A percentile compares a stretch with the other conserved stretches of the same genome.
Evolutionary conservation across 192 early-diverging fungal species (phyloP).

Genomic region (Umbelopsis ramanniana): DNA sequence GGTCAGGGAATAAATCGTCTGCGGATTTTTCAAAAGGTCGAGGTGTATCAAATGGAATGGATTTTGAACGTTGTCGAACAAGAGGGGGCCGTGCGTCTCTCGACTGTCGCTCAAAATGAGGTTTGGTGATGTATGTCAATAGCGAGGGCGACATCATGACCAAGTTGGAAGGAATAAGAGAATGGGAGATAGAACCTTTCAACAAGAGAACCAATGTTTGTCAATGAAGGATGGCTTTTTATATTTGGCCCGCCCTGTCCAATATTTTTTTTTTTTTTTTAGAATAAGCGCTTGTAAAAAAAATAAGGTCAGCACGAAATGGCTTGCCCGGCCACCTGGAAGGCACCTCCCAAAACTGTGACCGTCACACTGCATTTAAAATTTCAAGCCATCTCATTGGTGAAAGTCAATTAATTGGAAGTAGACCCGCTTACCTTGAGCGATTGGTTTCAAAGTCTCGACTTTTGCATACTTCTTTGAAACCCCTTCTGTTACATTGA

Average conservation of each 20-base stretch:
- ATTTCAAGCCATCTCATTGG: constrained; percentile 5
- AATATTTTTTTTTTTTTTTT: too few relatives aligned
- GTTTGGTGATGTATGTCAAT: constrained; percentile 17
- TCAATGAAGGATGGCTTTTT: background rate
- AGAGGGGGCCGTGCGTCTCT: background rate
- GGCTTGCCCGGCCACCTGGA: background rate
- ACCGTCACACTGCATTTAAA: constrained; percentile 10
- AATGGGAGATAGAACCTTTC: background rate
- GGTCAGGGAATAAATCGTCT: background rate
- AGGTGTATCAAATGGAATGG: constrained; percentile 4
- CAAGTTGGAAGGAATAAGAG: background rate
- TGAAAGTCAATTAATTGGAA: background rate
- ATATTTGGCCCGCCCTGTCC: background rate
- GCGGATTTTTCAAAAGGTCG: constrained; percentile 13
- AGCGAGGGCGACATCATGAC: constrained; percentile 12
- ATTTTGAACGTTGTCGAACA: constrained; percentile 17
- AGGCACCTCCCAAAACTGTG: constrained; percentile 12
- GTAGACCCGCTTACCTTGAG: too few relatives aligned
- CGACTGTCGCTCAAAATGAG: constrained; percentile 1
- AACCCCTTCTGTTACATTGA: too few relatives aligned
- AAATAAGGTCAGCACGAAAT: background rate
- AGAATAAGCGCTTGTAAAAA: too few relatives aligned
- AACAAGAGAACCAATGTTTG: background rate
- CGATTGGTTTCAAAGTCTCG: too few relatives aligned
- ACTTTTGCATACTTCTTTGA: too few relatives aligned